Percentiles rank a stretch among this genome's conserved stretches.
phyloP scores from a whole-genome alignment of 202 grass and related monocot species.

The Cymbopogon flexuosus region DNA sequence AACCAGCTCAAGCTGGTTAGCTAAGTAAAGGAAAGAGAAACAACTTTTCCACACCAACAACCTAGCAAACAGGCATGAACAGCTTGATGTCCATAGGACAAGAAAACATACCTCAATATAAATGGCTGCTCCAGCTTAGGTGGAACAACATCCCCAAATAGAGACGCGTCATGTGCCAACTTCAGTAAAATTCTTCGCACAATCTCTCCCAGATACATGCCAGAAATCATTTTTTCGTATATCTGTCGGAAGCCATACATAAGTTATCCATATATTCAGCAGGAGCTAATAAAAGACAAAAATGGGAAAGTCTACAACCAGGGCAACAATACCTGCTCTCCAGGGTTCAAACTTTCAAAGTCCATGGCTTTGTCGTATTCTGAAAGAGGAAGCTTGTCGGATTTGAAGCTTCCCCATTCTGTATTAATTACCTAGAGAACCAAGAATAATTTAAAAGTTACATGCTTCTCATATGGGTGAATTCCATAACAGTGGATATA shows the following conservation, averaged over 20 bases:
- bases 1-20: neutral
- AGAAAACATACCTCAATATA: constrained; percentile 60
- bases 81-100: neutral
- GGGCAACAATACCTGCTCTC: constrained; percentile 54
- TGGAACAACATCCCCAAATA: constrained; percentile 75
- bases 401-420: constrained; percentile 84
- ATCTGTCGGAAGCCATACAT: constrained; percentile 38
- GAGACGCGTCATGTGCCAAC: constrained; percentile 52
- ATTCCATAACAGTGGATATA: neutral
- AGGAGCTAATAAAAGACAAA: neutral
- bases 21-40: neutral
- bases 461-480: neutral
- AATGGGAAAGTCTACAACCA: neutral
- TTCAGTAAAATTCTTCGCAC: constrained; percentile 69
- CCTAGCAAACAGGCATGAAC: neutral
- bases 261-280: constrained; percentile 3
- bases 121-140: constrained; percentile 63
- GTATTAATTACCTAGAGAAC: constrained; percentile 75
- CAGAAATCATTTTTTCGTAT: constrained; percentile 83
- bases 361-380: constrained; percentile 73
- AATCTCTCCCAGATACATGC: constrained; percentile 80
- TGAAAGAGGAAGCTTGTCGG: constrained; percentile 68
- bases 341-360: constrained; percentile 73
- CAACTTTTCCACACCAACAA: neutral
- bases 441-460: neutral